Percentiles rank a stretch among this genome's conserved stretches.
Evolutionary conservation across 1,284 basidiomycete genomes (phyloP).

Genomic region (Trametes polyzona): DNA sequence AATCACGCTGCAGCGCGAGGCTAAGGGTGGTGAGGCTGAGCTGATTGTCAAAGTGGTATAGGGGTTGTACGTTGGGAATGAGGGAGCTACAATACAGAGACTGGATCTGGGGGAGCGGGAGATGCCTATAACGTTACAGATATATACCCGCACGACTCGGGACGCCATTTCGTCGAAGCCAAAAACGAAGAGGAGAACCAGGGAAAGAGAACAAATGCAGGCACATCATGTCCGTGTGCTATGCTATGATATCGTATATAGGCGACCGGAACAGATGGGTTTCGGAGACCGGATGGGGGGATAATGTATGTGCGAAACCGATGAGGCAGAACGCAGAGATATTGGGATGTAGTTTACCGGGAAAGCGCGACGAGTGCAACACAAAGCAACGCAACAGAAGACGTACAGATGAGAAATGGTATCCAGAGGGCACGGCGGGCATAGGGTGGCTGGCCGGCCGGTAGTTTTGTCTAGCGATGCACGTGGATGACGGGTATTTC

Average conservation of each 20-base stretch:
- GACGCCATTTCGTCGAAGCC: too few relatives aligned
- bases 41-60: too few relatives aligned
- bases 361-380: conserved; percentile 14
- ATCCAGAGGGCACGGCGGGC: not conserved
- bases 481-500: not conserved
- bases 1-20: too few relatives aligned
- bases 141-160: too few relatives aligned
- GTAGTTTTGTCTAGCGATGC: not conserved
- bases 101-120: too few relatives aligned
- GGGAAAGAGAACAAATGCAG: not conserved
- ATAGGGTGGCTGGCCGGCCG: not conserved
- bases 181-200: too few relatives aligned
- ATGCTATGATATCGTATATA: not conserved
- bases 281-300: too few relatives aligned
- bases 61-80: too few relatives aligned
- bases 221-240: conserved; percentile 30
- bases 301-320: not conserved
- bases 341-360: conserved; percentile 7
- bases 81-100: too few relatives aligned
- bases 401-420: not conserved
- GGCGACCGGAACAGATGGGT: too few relatives aligned
- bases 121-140: too few relatives aligned
- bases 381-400: conserved; percentile 6
- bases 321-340: not conserved
- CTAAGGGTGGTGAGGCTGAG: too few relatives aligned